phyloP scores from a whole-genome alignment of 495 filamentous ascomycete species.

The Xylaria longipes region DNA sequence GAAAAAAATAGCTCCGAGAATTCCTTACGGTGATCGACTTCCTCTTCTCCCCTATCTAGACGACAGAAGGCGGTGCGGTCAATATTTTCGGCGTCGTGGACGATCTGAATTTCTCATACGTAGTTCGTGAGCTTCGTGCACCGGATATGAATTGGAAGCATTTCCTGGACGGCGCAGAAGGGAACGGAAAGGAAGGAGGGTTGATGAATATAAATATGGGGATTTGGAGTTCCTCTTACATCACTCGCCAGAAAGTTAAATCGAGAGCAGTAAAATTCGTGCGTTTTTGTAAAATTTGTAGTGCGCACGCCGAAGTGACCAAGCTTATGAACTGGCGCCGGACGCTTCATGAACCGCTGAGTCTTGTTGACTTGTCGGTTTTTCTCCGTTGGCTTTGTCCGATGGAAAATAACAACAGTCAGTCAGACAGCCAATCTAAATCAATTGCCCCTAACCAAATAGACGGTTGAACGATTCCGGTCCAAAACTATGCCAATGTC shows the following conservation, averaged over 20 bases:
- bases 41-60: slow-evolving; percentile 64
- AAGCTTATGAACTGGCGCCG: slow-evolving; percentile 74
- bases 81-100: slow-evolving; percentile 57
- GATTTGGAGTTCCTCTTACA: slow-evolving; percentile 35
- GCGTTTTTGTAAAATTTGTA: slow-evolving; percentile 60
- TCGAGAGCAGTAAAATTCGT: slow-evolving; percentile 67
- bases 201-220: slow-evolving; percentile 20
- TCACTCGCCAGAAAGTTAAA: slow-evolving; percentile 73
- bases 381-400: slow-evolving; percentile 51
- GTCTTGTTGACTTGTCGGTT: slow-evolving; percentile 54
- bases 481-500: background rate
- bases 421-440: background rate
- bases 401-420: background rate
- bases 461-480: background rate
- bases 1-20: no score
- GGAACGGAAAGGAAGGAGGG: background rate
- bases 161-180: background rate
- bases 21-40: slow-evolving; percentile 77
- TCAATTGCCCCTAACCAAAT: background rate
- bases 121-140: background rate
- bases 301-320: slow-evolving; percentile 75
- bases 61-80: slow-evolving; percentile 69
- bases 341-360: slow-evolving; percentile 65
- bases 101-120: slow-evolving; percentile 34
- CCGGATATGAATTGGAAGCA: background rate